Evolutionary conservation across 257 asterid genomes (phyloP), one percentile per base, ranked within the genome.

Genomic region (Prunella vulgaris): DNA sequence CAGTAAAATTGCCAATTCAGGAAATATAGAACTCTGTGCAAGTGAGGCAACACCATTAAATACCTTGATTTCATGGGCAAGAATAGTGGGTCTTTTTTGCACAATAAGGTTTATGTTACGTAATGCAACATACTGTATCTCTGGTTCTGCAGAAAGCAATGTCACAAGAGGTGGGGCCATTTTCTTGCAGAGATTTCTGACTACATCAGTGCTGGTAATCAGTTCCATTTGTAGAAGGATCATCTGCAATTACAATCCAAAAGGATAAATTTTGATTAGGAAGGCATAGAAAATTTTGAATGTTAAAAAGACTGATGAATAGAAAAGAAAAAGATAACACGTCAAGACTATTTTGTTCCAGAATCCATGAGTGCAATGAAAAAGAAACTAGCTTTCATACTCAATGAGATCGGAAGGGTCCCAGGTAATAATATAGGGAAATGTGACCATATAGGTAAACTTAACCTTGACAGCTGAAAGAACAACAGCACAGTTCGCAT

Each of bases 121-220:
- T 68, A 94, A 80, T 60, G 97, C 98, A 75, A 92, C 97, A 79
- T 92, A 89, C 74, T 88, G 97, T 80, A 94, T 91, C 82, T 89
- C 97, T 65, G 97, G 98, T 70, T 92, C 98, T 14, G 97, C 97
- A 68, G 99, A 94, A 72, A 94, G 95, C 79, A 94, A 80, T 53
- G 99, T 94, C 76, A 94, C 99, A 70, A 94, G 96, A 37, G 98
- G 96, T 60, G 99, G 98, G 69, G 97, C 99, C 99, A 94, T 91
- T 84, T 94, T 94, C 89, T 94, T 94, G 86, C 99, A 94, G 56
- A 94, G 97, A 80, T 94, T 92, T 64, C 97, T 90, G 69, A 94
- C 96, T 21, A 92, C 95, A 80, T 94, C 99, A 20, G 98, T 89
- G 90, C 99, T 91, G 66, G 93, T 87, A 65, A 94, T 94, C 75